These are phyloP conservation scores for Colletotrichum salicis DNA, from an alignment of 2,329 filamentous ascomycete genomes.

Conservation along the genomic window DNA sequence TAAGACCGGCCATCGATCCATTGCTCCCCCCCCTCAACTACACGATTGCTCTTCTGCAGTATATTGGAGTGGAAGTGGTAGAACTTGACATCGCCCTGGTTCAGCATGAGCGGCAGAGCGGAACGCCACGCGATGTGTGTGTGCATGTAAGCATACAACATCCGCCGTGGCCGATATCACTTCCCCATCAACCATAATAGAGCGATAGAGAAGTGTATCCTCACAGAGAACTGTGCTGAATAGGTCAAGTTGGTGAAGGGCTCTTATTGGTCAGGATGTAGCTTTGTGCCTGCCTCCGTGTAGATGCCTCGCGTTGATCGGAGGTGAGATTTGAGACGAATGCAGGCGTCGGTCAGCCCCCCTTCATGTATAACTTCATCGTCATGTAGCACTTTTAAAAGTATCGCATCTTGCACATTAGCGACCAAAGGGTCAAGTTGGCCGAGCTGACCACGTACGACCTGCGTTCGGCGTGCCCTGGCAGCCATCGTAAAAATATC, in stretches of 20 bases:
- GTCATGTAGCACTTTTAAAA: neutral
- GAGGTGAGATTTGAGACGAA: too few species aligned
- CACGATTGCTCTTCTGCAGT: neutral
- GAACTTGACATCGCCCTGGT: neutral
- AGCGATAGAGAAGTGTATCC: neutral
- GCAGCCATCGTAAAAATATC: neutral
- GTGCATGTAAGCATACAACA: neutral
- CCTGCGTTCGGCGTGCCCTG: neutral
- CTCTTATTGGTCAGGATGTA: too few species aligned
- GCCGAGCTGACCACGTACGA: neutral
- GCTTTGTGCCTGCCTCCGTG: too few species aligned
- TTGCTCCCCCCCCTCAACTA: neutral
- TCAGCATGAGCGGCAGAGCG: neutral
- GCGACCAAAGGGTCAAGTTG: neutral
- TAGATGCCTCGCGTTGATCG: too few species aligned
- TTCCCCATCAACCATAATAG: neutral
- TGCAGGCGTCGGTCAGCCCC: too few species aligned
- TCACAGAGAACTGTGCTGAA: too few species aligned
- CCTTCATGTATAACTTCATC: neutral
- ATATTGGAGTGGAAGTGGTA: rapidly evolving
- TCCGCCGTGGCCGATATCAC: neutral
- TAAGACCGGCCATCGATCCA: neutral
- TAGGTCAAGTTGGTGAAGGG: too few species aligned
- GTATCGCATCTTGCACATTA: neutral
- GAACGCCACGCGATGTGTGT: neutral